Evolutionary conservation across 2,329 filamentous ascomycete species (phyloP).

Genomic region (Aspergillus aculeatus): DNA sequence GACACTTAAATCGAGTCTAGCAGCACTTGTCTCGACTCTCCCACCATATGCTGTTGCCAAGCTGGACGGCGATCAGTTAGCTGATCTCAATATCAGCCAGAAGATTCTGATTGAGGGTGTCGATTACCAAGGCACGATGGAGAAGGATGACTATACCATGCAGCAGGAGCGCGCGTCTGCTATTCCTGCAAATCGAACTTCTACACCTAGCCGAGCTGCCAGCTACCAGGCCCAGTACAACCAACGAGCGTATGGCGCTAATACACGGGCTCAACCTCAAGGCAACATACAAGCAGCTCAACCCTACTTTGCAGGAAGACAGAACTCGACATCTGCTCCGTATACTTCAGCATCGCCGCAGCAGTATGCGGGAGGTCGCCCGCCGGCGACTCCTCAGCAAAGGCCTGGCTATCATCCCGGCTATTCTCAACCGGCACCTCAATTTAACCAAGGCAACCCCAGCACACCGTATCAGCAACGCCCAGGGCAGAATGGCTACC

Average conservation of each 20-base stretch:
- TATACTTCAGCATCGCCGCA: conserved; percentile 35
- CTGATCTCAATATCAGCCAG: conserved; percentile 76
- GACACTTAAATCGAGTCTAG: conserved; percentile 71
- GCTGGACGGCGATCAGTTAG: conserved; percentile 80
- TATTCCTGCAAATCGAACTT: conserved; percentile 30
- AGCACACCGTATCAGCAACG: conserved; percentile 42
- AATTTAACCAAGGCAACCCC: conserved; percentile 36
- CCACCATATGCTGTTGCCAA: conserved; percentile 86
- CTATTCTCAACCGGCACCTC: conserved; percentile 34
- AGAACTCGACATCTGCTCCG: conserved; percentile 30
- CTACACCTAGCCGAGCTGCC: conserved; percentile 35
- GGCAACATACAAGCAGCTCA: conserved; percentile 30
- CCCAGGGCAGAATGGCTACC: conserved; percentile 38
- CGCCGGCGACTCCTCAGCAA: conserved; percentile 37
- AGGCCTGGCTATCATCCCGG: conserved; percentile 38
- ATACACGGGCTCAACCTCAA: conserved; percentile 28
- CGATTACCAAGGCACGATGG: conserved; percentile 75
- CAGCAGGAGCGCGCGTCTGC: conserved; percentile 46
- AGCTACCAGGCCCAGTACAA: conserved; percentile 36
- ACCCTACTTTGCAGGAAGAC: conserved; percentile 32
- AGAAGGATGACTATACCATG: conserved; percentile 70
- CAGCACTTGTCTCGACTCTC: conserved; percentile 69
- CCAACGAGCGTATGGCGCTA: conserved; percentile 33
- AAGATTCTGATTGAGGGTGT: conserved; percentile 71
- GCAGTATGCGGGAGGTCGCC: conserved; percentile 31